Evolutionary conservation across 1,139 yeast species (phyloP).

Genomic region (Zygosaccharomyces sapae): DNA sequence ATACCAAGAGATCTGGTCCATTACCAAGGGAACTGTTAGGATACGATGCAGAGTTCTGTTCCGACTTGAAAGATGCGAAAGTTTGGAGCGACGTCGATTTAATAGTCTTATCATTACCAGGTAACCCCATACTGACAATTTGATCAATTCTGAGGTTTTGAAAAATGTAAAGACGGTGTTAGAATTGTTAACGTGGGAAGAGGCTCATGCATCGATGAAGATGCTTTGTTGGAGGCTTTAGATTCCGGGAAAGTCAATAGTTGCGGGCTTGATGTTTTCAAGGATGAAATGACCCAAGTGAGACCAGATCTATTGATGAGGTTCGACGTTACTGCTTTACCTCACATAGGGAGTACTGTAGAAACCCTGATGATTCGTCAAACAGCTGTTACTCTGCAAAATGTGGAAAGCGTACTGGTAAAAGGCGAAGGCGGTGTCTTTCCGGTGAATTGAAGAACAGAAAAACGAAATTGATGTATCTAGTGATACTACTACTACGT

Average conservation of each 20-base stretch:
- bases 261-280: conserved; percentile 81
- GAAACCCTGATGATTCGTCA: conserved; percentile 44
- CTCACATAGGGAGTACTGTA: conserved; percentile 74
- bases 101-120: conserved; percentile 66
- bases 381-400: conserved; percentile 44
- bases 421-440: conserved; percentile 30
- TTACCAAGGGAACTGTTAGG: conserved; percentile 44
- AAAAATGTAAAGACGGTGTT: conserved; percentile 47
- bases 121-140: conserved; percentile 53
- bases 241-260: conserved; percentile 61
- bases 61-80: conserved; percentile 35
- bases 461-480: neutral
- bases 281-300: conserved; percentile 57
- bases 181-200: conserved; percentile 77
- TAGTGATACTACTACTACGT: neutral
- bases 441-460: conserved; percentile 17
- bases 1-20: conserved; percentile 51
- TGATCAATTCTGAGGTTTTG: conserved; percentile 51
- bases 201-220: conserved; percentile 70
- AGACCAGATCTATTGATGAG: conserved; percentile 51
- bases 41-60: conserved; percentile 46
- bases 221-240: conserved; percentile 64
- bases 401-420: conserved; percentile 44
- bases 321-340: conserved; percentile 67
- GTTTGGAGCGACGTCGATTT: conserved; percentile 49